phyloP scores from a whole-genome alignment of 139 green algal species.

The Coccomyxa sp. region DNA sequence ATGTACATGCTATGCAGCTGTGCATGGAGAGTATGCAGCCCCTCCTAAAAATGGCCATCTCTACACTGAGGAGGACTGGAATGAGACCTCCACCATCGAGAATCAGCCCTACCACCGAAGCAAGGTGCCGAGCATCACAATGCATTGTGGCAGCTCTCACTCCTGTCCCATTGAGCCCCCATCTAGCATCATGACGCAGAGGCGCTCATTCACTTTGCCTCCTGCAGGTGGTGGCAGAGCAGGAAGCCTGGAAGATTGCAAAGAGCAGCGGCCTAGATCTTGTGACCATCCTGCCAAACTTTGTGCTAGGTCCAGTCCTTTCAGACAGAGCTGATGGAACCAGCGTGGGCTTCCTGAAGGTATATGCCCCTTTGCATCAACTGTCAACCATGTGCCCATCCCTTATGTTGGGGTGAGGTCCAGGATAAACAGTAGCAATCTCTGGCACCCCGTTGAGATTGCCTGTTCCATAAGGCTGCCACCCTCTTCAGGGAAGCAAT shows the following conservation, averaged over 20 bases:
- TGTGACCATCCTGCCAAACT: constrained; percentile 74
- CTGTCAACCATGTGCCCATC: too few species aligned
- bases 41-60: constrained; percentile 33
- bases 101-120: constrained; percentile 64
- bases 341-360: constrained; percentile 37
- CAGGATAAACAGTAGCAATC: not conserved
- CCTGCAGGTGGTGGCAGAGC: constrained; percentile 49
- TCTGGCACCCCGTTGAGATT: not conserved
- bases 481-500: too few species aligned
- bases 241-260: constrained; percentile 51
- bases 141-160: too few species aligned
- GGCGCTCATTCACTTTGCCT: too few species aligned
- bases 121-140: too few species aligned
- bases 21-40: constrained; percentile 28
- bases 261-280: constrained; percentile 51
- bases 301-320: constrained; percentile 65
- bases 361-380: too few species aligned
- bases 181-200: too few species aligned
- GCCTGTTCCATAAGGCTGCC: too few species aligned
- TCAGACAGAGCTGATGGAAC: constrained; percentile 16
- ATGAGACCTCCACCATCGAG: constrained; percentile 48
- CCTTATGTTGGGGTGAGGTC: too few species aligned
- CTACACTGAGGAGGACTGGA: constrained; percentile 73
- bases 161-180: too few species aligned
- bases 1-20: constrained; percentile 5